phyloP scores from a whole-genome alignment of 352 stramenopile species.

The Pythium dissimile region DNA sequence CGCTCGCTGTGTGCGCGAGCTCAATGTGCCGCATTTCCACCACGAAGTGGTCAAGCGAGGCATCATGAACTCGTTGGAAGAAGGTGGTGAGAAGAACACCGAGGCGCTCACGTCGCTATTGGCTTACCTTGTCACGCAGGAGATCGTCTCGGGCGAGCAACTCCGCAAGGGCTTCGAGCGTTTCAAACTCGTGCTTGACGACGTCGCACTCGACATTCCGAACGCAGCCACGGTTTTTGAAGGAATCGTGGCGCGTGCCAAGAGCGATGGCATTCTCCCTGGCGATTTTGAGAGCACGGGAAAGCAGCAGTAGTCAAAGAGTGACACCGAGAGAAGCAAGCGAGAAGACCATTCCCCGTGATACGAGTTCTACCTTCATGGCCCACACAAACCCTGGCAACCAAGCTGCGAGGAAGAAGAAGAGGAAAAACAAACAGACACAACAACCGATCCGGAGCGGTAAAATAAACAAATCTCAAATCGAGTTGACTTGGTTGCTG shows the following conservation, averaged over 20 bases:
- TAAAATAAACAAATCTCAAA: neutral
- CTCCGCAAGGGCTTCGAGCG: constrained; percentile 81
- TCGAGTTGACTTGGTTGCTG: neutral
- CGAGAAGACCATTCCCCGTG: neutral
- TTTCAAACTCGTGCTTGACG: constrained; percentile 68
- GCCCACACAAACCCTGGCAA: too few relatives aligned
- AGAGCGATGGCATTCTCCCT: constrained; percentile 61
- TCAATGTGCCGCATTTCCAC: constrained; percentile 95
- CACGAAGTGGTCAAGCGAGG: constrained; percentile 94
- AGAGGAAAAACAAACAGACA: constrained; percentile 4
- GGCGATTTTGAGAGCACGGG: constrained; percentile 27
- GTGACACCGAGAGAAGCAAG: neutral
- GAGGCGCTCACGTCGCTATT: constrained; percentile 42
- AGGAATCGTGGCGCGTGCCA: constrained; percentile 42
- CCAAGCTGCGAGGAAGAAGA: neutral
- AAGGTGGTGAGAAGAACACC: constrained; percentile 30
- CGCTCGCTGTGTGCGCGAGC: constrained; percentile 88
- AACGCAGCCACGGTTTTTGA: constrained; percentile 23
- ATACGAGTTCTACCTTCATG: neutral
- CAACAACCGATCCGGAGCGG: neutral
- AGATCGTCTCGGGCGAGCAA: constrained; percentile 47
- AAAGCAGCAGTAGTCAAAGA: constrained; percentile 22
- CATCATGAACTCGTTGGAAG: constrained; percentile 45
- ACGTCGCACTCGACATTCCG: constrained; percentile 44
- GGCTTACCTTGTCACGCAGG: constrained; percentile 38